Base-by-base conservation (phyloP, 2,329 filamentous ascomycete genomes). In the Arachnomyces sp. region DNA sequence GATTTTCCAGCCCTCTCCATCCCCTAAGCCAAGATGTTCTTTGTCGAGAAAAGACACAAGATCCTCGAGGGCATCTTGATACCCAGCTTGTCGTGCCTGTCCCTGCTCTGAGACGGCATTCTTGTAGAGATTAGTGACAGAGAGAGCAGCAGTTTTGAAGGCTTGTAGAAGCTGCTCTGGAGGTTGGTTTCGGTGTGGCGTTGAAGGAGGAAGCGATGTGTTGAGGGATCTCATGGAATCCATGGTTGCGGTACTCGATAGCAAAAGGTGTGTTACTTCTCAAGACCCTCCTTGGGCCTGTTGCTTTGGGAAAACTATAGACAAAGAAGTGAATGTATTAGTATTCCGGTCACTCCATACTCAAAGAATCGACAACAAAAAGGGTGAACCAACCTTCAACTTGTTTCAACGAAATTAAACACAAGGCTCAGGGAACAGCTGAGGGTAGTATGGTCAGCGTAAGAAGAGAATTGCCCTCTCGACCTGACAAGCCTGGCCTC, bases 81-180 rank as follows among this genome's bases (percentile, higher is more conserved):
- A 96, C 17, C 92, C 92, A 30, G 89, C 82, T 37, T 77, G 68
- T 36, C 85, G 79, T 34, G 87, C 80, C 54, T 81, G 81, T 36
- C 81, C 73, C 59, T 92, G 81, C 36, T 85, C 84, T 25, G 79
- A 73, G 9, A 85, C 82, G 2, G 90, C 90, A 30, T 82, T 89
- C 65, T 94, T 95, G 70, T 96, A 96, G 11, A 98, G 79, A 56
- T 93, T 94, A 35, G 92, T 96, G 40, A 96, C 89, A 4, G 88
- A 94, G 28, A 95, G 73, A 14, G 92, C 92, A 28, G 92, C 92
- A 12, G 84, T 80, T 63, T 88, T 92, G 73, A 98, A 98, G 43
- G 86, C 82, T 52, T 90, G 82, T 43, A 95, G 78, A 35, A 95
- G 78, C 57, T 70, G 62, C 52, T 71, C 68, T 2, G 67, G 63